A percentile compares a stretch with the other conserved stretches of the same genome.
Evolutionary conservation across 768 basidiomycete genomes (phyloP).

Genomic region (Leccinum imitatum): DNA sequence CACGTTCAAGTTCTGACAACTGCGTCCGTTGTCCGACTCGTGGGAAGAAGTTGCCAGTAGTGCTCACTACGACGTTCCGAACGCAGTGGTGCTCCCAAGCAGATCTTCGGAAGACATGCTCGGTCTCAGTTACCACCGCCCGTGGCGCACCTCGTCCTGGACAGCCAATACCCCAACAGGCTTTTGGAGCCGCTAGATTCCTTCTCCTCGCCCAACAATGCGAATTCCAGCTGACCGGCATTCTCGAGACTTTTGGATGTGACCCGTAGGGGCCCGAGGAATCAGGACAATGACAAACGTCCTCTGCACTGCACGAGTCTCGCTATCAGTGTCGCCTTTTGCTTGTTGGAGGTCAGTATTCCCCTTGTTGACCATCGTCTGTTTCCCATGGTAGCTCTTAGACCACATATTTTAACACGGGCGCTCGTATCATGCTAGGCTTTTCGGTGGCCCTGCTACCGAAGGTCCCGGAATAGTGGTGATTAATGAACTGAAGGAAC

Average conservation of each 20-base stretch:
- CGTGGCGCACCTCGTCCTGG: constrained; percentile 86
- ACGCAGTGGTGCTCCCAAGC: constrained; percentile 75
- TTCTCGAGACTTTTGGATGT: constrained; percentile 80
- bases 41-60: too few relatives aligned
- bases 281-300: constrained; percentile 84
- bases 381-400: constrained; percentile 15
- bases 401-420: constrained; percentile 94
- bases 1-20: too few relatives aligned
- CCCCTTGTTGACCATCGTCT: background rate
- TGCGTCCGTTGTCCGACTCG: too few relatives aligned
- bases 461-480: constrained; percentile 98
- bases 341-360: constrained; percentile 73
- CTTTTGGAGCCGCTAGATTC: constrained; percentile 88
- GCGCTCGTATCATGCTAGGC: constrained; percentile 88
- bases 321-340: constrained; percentile 89
- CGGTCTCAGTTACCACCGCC: constrained; percentile 64
- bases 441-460: constrained; percentile 95
- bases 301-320: constrained; percentile 93
- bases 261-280: constrained; percentile 85
- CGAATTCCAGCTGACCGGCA: constrained; percentile 94
- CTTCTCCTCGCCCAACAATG: constrained; percentile 87
- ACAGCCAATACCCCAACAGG: constrained; percentile 75
- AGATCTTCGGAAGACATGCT: constrained; percentile 94
- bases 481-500: constrained; percentile 91
- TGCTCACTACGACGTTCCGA: constrained; percentile 69